These are phyloP conservation scores for Ampelomyces quisqualis DNA, from an alignment of 2,329 filamentous ascomycete genomes.

Conservation along the genomic window DNA sequence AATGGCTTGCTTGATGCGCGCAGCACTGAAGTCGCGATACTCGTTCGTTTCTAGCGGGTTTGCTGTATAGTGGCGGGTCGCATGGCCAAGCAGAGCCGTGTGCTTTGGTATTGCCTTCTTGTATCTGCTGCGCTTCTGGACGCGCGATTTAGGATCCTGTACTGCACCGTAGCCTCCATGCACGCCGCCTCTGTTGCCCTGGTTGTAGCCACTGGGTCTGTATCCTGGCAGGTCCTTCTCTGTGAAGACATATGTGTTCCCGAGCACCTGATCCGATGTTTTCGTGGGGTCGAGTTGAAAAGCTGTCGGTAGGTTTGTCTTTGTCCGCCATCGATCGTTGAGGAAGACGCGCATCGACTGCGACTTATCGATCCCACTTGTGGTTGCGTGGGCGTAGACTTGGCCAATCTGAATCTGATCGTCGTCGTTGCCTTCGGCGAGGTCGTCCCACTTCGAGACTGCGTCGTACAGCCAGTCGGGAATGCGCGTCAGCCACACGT, in stretches of 20 bases:
- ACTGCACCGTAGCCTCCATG: constrained; percentile 23
- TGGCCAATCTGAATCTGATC: constrained; percentile 44
- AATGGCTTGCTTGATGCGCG: constrained; percentile 51
- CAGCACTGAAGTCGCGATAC: constrained; percentile 45
- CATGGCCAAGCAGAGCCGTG: constrained; percentile 61
- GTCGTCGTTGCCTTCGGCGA: constrained; percentile 40
- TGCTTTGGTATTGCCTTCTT: constrained; percentile 44
- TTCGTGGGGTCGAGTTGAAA: constrained; percentile 71
- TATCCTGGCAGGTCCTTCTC: constrained; percentile 89
- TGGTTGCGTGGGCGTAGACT: constrained; percentile 31
- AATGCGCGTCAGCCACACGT: constrained; percentile 44
- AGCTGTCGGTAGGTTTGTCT: constrained; percentile 79
- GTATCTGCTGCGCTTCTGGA: constrained; percentile 40
- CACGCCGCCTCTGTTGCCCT: constrained; percentile 26
- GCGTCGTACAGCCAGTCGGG: constrained; percentile 44
- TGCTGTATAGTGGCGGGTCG: constrained; percentile 58
- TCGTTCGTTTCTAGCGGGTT: constrained; percentile 49
- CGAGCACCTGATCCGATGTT: constrained; percentile 59
- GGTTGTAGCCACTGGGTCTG: constrained; percentile 44
- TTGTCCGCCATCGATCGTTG: constrained; percentile 62
- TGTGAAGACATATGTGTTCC: constrained; percentile 88
- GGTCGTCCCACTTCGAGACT: constrained; percentile 39
- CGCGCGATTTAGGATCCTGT: constrained; percentile 36
- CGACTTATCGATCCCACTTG: constrained; percentile 29
- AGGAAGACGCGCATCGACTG: constrained; percentile 67